Evolutionary conservation across 129 eudicot genomes (phyloP).

Genomic region (Logfia minima): DNA sequence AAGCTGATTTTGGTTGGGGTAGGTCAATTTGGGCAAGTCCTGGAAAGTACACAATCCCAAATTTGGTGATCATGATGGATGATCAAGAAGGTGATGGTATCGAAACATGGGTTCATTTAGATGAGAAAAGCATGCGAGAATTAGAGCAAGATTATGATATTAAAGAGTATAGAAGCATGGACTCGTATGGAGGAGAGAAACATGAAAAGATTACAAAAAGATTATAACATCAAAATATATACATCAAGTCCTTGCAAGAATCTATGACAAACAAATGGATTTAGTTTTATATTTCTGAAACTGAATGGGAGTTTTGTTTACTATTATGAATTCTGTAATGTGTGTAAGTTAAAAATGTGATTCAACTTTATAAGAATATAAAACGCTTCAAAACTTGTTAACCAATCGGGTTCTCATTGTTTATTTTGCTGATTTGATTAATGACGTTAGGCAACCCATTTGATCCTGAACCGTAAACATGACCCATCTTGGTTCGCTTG

Average conservation of each 20-base stretch:
- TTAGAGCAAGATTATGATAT: not conserved
- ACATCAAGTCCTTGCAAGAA: no score
- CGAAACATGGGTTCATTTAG: not conserved
- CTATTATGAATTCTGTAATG: no score
- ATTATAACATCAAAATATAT: no score
- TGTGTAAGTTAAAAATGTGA: no score
- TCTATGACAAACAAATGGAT: no score
- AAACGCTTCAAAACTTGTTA: conserved; percentile 12
- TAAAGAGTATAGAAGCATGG: no score
- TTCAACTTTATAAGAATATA: no score
- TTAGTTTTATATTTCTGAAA: no score
- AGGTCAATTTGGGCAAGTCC: not conserved
- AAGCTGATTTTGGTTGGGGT: not conserved
- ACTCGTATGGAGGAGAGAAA: no score
- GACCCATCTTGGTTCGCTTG: conserved; percentile 94
- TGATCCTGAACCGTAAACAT: conserved; percentile 51
- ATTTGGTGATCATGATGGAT: not conserved
- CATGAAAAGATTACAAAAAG: no score
- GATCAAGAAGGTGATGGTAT: not conserved
- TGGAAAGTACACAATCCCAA: not conserved
- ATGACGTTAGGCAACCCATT: conserved; percentile 42
- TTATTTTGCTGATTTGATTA: conserved; percentile 36
- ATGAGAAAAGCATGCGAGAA: not conserved
- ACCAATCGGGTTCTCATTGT: conserved; percentile 26
- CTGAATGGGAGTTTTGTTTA: no score